A percentile compares a stretch with the other conserved stretches of the same genome.
These are phyloP conservation scores for Arachnomyces sp. DNA, from an alignment of 2,329 filamentous ascomycete species.

Conservation along the genomic window DNA sequence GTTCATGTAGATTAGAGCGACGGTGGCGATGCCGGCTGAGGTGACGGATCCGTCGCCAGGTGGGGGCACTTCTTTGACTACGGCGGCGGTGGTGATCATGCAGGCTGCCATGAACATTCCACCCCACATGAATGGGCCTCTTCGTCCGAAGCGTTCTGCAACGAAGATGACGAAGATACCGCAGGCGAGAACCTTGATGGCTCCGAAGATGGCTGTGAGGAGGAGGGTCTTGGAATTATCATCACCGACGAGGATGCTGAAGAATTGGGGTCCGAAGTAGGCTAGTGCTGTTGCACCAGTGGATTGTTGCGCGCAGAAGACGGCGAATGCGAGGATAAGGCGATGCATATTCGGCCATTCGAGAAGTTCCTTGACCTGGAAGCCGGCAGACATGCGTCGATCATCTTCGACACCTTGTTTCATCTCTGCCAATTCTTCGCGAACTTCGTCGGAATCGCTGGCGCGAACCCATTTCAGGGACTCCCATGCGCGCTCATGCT, in stretches of 20 bases:
- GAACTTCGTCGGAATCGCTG: conserved; percentile 27
- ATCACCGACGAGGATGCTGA: conserved; percentile 42
- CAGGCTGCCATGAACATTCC: conserved; percentile 36
- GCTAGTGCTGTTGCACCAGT: conserved; percentile 48
- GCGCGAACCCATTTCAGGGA: conserved; percentile 47
- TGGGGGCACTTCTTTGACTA: conserved; percentile 36
- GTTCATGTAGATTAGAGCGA: conserved; percentile 48
- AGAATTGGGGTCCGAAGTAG: conserved; percentile 49
- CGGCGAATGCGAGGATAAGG: conserved; percentile 35
- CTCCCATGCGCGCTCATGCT: conserved; percentile 38
- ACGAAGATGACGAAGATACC: conserved; percentile 46
- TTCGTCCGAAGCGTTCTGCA: conserved; percentile 44
- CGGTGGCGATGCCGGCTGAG: conserved; percentile 41
- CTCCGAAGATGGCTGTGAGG: conserved; percentile 47
- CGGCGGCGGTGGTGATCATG: conserved; percentile 40
- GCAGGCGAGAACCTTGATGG: conserved; percentile 45
- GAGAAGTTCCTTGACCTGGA: conserved; percentile 38
- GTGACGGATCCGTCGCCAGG: conserved; percentile 33
- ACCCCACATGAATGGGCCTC: conserved; percentile 43
- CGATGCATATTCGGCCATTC: conserved; percentile 38
- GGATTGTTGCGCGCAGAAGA: conserved; percentile 47
- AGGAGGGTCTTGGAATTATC: conserved; percentile 36
- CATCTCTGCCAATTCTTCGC: conserved; percentile 45
- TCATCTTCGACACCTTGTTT: conserved; percentile 40
- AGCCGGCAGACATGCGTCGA: conserved; percentile 35